phyloP scores from a whole-genome alignment of 441 rosid genomes.

The Croton laevigatus region DNA sequence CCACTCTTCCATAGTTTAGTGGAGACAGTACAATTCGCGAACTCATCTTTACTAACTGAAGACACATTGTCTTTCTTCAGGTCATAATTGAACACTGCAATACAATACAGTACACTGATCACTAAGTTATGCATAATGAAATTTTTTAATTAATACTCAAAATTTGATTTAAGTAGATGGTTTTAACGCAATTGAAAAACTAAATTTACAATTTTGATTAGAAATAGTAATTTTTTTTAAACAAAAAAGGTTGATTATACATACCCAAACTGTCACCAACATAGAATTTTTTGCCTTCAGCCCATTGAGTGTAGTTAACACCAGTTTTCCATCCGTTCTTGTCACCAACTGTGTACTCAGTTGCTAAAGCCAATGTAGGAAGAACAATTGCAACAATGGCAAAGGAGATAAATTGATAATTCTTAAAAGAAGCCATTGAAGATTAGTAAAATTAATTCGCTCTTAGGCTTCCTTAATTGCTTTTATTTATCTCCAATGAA shows the following conservation, averaged over 20 bases:
- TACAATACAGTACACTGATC: too few species aligned
- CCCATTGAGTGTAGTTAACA: constrained; percentile 35
- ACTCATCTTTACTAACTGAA: constrained; percentile 25
- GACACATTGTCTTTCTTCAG: constrained; percentile 30
- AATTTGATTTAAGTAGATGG: neutral
- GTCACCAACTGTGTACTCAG: constrained; percentile 34
- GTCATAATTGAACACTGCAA: constrained; percentile 36
- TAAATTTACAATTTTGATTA: too few species aligned
- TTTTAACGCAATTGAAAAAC: too few species aligned
- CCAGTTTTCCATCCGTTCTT: constrained; percentile 27
- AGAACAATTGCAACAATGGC: constrained; percentile 25
- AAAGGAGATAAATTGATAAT: constrained; percentile 15
- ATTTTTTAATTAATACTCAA: too few species aligned
- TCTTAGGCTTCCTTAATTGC: neutral
- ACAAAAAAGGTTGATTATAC: neutral
- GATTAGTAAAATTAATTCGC: neutral
- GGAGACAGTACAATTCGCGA: constrained; percentile 23
- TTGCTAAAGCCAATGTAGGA: constrained; percentile 35
- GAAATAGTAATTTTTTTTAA: too few species aligned
- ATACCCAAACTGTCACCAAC: constrained; percentile 45
- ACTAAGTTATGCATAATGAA: too few species aligned
- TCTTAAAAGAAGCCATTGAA: constrained; percentile 28
- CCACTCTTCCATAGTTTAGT: constrained; percentile 20
- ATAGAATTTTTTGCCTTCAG: constrained; percentile 29
- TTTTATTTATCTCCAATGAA: neutral